Evolutionary conservation across 83 land plant species (phyloP).

Genomic region (Picea abies): DNA sequence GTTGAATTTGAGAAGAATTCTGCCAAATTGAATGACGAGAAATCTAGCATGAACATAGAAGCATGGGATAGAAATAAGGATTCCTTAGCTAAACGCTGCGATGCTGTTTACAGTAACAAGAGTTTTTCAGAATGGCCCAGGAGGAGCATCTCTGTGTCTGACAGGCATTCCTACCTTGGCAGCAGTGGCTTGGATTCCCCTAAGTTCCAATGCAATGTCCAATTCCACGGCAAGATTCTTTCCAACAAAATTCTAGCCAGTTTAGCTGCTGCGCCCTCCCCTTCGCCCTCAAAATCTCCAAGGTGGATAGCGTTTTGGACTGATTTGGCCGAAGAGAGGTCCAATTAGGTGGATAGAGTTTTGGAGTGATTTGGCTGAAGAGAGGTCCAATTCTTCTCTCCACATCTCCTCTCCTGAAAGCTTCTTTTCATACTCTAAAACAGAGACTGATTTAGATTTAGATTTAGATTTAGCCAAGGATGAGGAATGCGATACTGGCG

Average conservation of each 20-base stretch:
- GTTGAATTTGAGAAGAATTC: background rate
- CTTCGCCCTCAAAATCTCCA: background rate
- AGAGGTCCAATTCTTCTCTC: too few species aligned
- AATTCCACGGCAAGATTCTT: conserved; percentile 3
- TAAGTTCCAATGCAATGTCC: background rate
- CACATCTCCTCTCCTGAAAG: background rate
- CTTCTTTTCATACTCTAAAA: background rate
- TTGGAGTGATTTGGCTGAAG: conserved; percentile 3
- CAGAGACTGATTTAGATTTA: background rate
- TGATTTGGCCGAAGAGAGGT: conserved; percentile 34
- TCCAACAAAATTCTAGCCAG: conserved; percentile 4
- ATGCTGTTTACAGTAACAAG: conserved; percentile 8
- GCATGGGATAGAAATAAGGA: conserved; percentile 24
- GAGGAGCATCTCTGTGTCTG: conserved; percentile 11
- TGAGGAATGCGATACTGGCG: background rate
- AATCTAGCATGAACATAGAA: conserved; percentile 5
- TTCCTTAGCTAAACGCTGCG: conserved; percentile 15
- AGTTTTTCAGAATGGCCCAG: conserved; percentile 19
- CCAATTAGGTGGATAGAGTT: conserved; percentile 7
- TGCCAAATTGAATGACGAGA: background rate
- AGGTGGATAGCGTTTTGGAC: background rate
- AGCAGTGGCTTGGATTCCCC: conserved; percentile 4
- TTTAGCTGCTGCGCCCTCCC: conserved; percentile 10
- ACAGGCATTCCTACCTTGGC: background rate
- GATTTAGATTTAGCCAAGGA: background rate